Evolutionary conservation across 2,329 filamentous ascomycete genomes (phyloP), one percentile per base, ranked within the genome.

Genomic region (Colletotrichum chrysophilum): DNA sequence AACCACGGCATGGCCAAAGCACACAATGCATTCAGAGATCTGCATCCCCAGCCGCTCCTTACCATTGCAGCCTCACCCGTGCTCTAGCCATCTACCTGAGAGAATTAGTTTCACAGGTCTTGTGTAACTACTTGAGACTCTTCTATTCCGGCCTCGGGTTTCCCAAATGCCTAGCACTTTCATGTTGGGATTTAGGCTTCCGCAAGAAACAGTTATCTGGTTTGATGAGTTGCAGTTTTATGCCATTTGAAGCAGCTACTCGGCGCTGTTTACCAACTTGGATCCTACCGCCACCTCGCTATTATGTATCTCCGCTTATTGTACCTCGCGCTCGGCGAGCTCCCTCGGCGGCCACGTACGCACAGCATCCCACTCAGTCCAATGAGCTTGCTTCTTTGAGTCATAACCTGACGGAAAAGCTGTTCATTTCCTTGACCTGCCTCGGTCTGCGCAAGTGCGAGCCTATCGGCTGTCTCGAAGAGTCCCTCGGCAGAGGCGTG

Each of bases 51-150:
- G 9, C 18, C 18, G 38, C 18, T 52, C n/a, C 6, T 52, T 13
- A 52, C 10, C 5, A 24, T 5, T 1, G 43, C 2, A 24, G 10
- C 43, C 3, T 21, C n/a, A 52, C 4, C 43, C 43, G 2, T 52
- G 12, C 10, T 52, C 10, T 52, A 52, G 43, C 43, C n/a, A 7
- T 7, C n/a, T 2, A 21, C n/a, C 3, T 21, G 5, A 1, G n/a
- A 6, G n/a, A 52, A 0, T 1, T 18, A 21, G 6, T 10, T 3
- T 48, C 1, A 48, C 10, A 21, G 0, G 43, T 52, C 43, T 52
- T 13, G 0, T 2, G n/a, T 13, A 52, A 52, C 3, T 24, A 52
- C 1, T 52, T 52, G n/a, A 52, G n/a, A 52, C n/a, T 52, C 43
- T 18, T 0, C 1, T 21, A 21, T 52, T 52, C 43, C 43, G n/a